phyloP scores from a whole-genome alignment of 345 rosid genomes.

The Crucihimalaya himalaica region DNA sequence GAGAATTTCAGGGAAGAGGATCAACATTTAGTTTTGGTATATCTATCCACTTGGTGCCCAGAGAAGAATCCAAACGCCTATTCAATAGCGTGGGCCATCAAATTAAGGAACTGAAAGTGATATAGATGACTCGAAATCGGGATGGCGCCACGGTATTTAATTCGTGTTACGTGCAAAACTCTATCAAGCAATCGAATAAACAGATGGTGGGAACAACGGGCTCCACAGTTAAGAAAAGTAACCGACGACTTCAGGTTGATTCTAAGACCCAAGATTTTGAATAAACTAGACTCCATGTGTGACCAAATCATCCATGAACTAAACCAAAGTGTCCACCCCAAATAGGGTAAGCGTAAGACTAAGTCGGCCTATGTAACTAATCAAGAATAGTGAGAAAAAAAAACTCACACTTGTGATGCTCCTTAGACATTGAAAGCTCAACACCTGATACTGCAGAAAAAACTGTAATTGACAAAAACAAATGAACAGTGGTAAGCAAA shows the following conservation, averaged over 20 bases:
- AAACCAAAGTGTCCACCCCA: conserved; percentile 13
- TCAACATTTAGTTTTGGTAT: neutral
- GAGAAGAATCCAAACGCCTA: conserved; percentile 29
- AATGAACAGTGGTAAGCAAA: conserved; percentile 17
- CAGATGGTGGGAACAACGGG: conserved; percentile 30
- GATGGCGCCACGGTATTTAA: neutral
- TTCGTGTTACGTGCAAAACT: conserved; percentile 37
- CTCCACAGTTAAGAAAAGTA: conserved; percentile 29
- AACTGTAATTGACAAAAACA: conserved; percentile 48
- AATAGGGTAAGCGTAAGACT: neutral
- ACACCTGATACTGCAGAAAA: conserved; percentile 93
- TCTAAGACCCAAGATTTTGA: neutral
- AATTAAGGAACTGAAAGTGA: conserved; percentile 19
- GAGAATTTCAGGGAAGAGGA: conserved; percentile 24
- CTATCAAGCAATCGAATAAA: conserved; percentile 26
- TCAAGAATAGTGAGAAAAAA: conserved; percentile 3
- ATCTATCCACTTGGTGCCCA: conserved; percentile 26
- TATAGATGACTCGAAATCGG: neutral
- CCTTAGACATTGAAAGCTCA: conserved; percentile 71
- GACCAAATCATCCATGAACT: conserved; percentile 9
- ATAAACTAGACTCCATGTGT: neutral
- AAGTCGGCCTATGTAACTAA: neutral
- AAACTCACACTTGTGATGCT: conserved; percentile 80
- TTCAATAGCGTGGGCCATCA: conserved; percentile 35
- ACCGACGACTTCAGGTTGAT: neutral